A percentile compares a stretch with the other conserved stretches of the same genome.
Evolutionary conservation across 495 filamentous ascomycete genomes (phyloP).

Genomic region (Aspergillus hancockii): DNA sequence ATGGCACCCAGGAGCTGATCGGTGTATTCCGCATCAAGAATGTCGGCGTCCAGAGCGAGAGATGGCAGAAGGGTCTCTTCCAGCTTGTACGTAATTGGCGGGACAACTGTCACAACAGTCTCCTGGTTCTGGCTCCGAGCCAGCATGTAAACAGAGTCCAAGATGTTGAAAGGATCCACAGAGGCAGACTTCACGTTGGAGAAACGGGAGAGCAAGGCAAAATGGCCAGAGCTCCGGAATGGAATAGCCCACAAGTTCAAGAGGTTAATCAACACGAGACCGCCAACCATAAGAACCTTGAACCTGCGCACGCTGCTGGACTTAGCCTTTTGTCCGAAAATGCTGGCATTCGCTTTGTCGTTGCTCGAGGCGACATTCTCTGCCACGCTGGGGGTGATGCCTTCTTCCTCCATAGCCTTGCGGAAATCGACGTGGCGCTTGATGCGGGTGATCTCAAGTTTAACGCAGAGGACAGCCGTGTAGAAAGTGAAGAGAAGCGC

Average conservation of each 20-base stretch:
- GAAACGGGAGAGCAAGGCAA: slow-evolving; percentile 45
- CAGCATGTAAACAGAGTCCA: slow-evolving; percentile 72
- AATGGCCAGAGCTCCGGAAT: slow-evolving; percentile 59
- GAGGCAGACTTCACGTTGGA: slow-evolving; percentile 65
- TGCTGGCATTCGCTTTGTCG: slow-evolving; percentile 59
- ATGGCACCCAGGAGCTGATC: slow-evolving; percentile 68
- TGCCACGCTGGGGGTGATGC: slow-evolving; percentile 81
- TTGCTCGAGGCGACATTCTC: slow-evolving; percentile 91
- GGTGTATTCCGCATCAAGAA: slow-evolving; percentile 57
- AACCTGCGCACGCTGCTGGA: slow-evolving; percentile 88
- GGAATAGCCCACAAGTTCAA: slow-evolving; percentile 86
- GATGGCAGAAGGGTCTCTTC: slow-evolving; percentile 78
- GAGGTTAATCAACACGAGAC: slow-evolving; percentile 87
- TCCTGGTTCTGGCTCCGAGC: slow-evolving; percentile 65
- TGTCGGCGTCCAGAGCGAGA: slow-evolving; percentile 46
- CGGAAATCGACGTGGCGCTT: slow-evolving; percentile 89
- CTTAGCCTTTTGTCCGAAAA: slow-evolving; percentile 82
- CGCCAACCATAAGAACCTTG: slow-evolving; percentile 93
- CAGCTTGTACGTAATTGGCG: slow-evolving; percentile 93
- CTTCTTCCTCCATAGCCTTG: slow-evolving; percentile 90
- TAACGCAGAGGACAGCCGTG: slow-evolving; percentile 93
- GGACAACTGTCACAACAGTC: slow-evolving; percentile 80
- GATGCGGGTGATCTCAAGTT: slow-evolving; percentile 96
- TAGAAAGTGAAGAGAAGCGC: slow-evolving; percentile 96
- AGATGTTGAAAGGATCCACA: slow-evolving; percentile 88